Base-by-base conservation (phyloP, 768 basidiomycete species). In the Steccherinum ochraceum region DNA sequence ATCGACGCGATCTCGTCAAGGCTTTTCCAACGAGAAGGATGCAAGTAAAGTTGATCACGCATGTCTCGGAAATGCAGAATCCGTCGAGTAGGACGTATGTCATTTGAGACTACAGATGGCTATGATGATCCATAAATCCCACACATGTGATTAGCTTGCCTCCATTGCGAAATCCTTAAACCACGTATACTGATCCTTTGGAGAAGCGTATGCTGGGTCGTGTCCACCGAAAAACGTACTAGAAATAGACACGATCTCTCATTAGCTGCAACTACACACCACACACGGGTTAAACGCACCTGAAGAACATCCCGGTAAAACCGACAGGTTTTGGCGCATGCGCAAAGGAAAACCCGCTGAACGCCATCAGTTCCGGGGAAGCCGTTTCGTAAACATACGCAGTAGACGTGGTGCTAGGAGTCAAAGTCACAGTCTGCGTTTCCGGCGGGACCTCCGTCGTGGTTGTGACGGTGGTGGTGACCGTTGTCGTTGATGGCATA, bases 181-280 rank as follows among this genome's bases (percentile, higher is more conserved):
- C 81, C 84, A 89, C 1, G 77, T 73, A 56, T 82, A 82, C 62
- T 90, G 89, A 62, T 89, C 81, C 55, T 67, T 76, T 2, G 89
- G 87, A 16, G 86, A 83, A 13, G 84, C 86, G 59, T 79, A 90
- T 40, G 74, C 58, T 3, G 68, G 58, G 3, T 79, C 80, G 54
- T 89, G 86, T 0, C 88, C 89, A 11, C 88, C 89, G 58, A 90
- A 90, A 67, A 88, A 88, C 5, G 86, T 84, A 55, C 84, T 85
- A 55, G 2, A 46, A 26, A 26, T 12, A 30, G n/a, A n/a, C n/a
- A n/a, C n/a, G n/a, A n/a, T n/a, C n/a, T n/a, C n/a, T n/a, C n/a
- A n/a, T n/a, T n/a, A n/a, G n/a, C n/a, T n/a, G n/a, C n/a, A 35
- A 35, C 7, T 35, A 35, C 16, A 35, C 7, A 39, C 21, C 4